phyloP scores from a whole-genome alignment of 371 early-diverging fungal species.

The Mortierella sp. region DNA sequence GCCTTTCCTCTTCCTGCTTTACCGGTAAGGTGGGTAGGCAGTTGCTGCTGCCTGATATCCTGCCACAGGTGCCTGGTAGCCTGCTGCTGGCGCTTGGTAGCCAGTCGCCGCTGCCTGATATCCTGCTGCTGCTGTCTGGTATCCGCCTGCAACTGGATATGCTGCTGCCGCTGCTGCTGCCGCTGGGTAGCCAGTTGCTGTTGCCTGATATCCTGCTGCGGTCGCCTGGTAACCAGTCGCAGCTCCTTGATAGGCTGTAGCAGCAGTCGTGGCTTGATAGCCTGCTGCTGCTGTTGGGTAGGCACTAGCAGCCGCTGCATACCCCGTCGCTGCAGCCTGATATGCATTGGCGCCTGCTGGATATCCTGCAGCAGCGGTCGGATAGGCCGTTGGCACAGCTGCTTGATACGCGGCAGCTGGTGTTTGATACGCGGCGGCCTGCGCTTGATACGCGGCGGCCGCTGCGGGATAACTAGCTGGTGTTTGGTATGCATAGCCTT shows the following conservation, averaged over 20 bases:
- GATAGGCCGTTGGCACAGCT: background rate
- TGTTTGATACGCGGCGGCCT: slow-evolving; percentile 24
- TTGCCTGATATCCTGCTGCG: slow-evolving; percentile 7
- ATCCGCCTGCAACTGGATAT: slow-evolving; percentile 19
- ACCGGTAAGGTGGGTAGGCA: slow-evolving; percentile 48
- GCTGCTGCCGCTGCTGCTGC: slow-evolving; percentile 4
- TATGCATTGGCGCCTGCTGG: slow-evolving; percentile 25
- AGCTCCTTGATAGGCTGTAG: slow-evolving; percentile 28
- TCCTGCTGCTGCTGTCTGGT: slow-evolving; percentile 24
- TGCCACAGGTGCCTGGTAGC: slow-evolving; percentile 24
- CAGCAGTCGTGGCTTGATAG: slow-evolving; percentile 12
- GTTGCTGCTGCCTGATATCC: slow-evolving; percentile 38
- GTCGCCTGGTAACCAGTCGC: slow-evolving; percentile 27
- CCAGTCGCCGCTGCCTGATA: slow-evolving; percentile 21
- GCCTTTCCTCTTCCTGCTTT: slow-evolving; percentile 16
- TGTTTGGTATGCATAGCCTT: slow-evolving; percentile 38
- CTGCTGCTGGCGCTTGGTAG: slow-evolving; percentile 21
- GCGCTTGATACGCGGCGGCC: slow-evolving; percentile 8
- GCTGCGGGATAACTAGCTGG: slow-evolving; percentile 2
- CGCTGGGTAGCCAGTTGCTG: slow-evolving; percentile 2
- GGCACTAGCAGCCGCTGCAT: slow-evolving; percentile 17
- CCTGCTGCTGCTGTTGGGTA: slow-evolving; percentile 20
- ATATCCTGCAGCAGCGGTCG: slow-evolving; percentile 2
- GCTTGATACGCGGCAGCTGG: slow-evolving; percentile 16
- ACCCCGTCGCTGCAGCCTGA: slow-evolving; percentile 8